Evolutionary conservation across 257 asterid species (phyloP).

Genomic region (Capsicum pubescens): DNA sequence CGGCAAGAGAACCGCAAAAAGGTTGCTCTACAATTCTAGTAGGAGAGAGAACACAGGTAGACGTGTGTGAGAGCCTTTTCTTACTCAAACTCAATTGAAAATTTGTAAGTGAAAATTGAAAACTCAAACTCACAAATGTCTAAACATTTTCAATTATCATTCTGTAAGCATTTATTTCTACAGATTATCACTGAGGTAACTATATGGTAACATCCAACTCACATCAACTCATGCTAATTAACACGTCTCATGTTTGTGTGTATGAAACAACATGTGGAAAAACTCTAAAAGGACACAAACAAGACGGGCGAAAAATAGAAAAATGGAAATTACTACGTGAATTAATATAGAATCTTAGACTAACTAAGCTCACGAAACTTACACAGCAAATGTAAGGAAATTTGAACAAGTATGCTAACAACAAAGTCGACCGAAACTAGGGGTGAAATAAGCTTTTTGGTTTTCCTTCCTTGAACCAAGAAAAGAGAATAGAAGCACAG

Average conservation of each 20-base stretch:
- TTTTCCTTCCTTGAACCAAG: neutral
- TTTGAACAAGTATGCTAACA: neutral
- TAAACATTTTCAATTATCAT: neutral
- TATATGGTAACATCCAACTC: neutral
- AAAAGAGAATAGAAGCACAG: neutral
- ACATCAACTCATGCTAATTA: neutral
- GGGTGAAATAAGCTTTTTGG: neutral
- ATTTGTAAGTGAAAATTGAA: neutral
- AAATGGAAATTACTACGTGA: neutral
- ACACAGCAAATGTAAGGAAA: neutral
- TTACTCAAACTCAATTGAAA: neutral
- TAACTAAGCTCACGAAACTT: neutral
- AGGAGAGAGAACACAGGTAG: neutral
- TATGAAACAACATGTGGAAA: neutral
- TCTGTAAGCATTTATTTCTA: neutral
- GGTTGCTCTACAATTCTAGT: neutral
- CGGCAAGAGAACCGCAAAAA: neutral
- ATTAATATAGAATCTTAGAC: neutral
- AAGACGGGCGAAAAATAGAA: neutral
- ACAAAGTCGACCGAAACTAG: neutral
- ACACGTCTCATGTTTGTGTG: neutral
- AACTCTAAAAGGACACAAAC: neutral
- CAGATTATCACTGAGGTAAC: neutral
- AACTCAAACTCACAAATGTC: neutral
- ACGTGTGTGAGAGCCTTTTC: neutral